Conservation (phyloP, 148 eudicot genomes). For the Nyssa sinensis region DNA sequence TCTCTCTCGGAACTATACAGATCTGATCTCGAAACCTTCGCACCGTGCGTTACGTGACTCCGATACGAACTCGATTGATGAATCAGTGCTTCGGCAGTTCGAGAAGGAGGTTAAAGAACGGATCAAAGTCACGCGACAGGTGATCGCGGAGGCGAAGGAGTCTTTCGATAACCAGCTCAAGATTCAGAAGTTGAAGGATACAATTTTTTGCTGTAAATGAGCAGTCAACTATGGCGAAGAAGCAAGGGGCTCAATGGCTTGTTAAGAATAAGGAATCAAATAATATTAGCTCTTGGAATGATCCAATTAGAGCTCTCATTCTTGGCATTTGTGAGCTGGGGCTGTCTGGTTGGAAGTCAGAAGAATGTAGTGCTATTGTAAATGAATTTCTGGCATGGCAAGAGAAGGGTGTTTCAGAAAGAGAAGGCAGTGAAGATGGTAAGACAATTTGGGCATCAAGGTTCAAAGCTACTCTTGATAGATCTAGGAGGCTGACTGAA, state of each 20-base stretch:
- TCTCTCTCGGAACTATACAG: too few species aligned
- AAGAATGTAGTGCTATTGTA: slow-evolving; percentile 69
- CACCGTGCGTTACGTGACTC: too few species aligned
- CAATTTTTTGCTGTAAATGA: too few species aligned
- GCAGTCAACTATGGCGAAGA: too few species aligned
- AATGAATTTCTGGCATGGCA: slow-evolving; percentile 84
- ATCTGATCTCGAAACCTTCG: too few species aligned
- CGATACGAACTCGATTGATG: too few species aligned
- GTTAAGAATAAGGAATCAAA: slow-evolving; percentile 47
- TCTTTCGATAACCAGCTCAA: too few species aligned
- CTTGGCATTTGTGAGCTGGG: slow-evolving; percentile 75
- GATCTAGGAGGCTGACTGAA: slow-evolving; percentile 88
- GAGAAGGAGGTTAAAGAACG: too few species aligned
- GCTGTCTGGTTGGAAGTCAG: slow-evolving; percentile 80
- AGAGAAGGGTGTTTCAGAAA: slow-evolving; percentile 64
- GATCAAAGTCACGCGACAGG: too few species aligned
- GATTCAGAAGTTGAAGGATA: too few species aligned
- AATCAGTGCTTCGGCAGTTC: too few species aligned
- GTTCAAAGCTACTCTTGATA: slow-evolving; percentile 97
- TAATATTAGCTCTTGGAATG: slow-evolving; percentile 63
- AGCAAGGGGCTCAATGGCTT: slow-evolving; percentile 78
- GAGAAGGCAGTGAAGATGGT: slow-evolving; percentile 88
- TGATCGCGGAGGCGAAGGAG: too few species aligned
- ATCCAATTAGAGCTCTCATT: slow-evolving; percentile 60
- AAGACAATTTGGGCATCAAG: slow-evolving; percentile 84